Conservation (phyloP, 306 rosid species). For the Gynostemma pentaphyllum region DNA sequence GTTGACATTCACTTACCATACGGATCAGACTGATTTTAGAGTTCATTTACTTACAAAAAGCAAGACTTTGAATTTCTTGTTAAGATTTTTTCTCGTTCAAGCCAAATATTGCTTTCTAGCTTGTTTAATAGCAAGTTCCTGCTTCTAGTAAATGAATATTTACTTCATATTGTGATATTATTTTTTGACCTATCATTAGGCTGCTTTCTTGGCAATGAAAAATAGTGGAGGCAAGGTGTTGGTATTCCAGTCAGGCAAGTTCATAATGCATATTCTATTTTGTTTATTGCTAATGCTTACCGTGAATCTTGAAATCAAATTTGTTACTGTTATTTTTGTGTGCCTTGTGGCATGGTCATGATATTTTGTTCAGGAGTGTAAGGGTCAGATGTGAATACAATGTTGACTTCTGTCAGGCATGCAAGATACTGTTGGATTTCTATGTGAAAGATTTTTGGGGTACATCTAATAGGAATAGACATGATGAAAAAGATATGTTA, state of each 20-base stretch:
- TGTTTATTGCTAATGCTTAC: neutral
- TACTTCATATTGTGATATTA: constrained; percentile 1
- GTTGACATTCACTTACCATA: neutral
- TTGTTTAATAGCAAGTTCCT: neutral
- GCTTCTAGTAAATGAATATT: neutral
- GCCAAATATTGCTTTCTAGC: neutral
- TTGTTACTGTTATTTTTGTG: neutral
- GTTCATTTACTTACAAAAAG: neutral
- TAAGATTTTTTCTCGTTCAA: neutral
- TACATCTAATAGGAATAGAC: neutral
- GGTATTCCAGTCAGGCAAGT: constrained; percentile 96
- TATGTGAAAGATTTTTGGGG: neutral
- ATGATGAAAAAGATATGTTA: neutral
- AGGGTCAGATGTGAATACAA: neutral
- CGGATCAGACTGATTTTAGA: neutral
- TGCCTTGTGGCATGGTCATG: neutral
- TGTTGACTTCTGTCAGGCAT: neutral
- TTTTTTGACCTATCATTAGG: constrained; percentile 33
- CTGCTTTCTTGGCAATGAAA: constrained; percentile 95
- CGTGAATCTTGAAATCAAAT: neutral
- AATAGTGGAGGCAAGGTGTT: constrained; percentile 80
- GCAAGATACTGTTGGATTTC: neutral
- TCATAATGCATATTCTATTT: constrained; percentile 4
- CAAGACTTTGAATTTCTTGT: neutral
- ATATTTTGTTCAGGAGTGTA: neutral